Evolutionary conservation across 345 rosid species (phyloP), one percentile per base, ranked within the genome.

Genomic region (Barbarea vulgaris): DNA sequence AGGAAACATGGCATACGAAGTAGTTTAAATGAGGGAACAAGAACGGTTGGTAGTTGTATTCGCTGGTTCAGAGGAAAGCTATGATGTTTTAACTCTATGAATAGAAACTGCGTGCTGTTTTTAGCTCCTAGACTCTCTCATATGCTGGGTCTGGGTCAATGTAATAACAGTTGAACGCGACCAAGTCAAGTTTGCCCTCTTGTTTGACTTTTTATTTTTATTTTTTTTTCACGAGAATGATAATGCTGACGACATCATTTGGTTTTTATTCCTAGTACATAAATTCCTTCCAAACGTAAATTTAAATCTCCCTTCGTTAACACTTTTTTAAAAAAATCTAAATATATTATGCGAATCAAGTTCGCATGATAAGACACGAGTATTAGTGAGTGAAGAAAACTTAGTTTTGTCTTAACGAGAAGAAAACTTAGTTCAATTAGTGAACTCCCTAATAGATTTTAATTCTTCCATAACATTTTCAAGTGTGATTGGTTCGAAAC

Each of bases 141-240:
- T n/a, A 56, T 30, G 12, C 51, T 4, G 21, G 21, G 44, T 58
- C 9, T 46, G 37, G 46, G 28, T 37, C 22, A 30, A 15, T 55
- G 69, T 54, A 41, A 64, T 18, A 59, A 75, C 37, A 28, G 74
- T 75, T 50, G 22, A 39, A 60, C 54, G 46, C 34, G 37, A 70
- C 65, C 58, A 77, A 55, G 71, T 69, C 74, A 63, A 70, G 52
- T 69, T 44, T 63, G 10, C 75, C 51, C 27, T 54, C 11, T 63
- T 19, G 27, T 54, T 70, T 57, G 71, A 69, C 33, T 47, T 41
- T 48, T 0, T 4, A 4, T 17, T 5, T 31, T 65, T 1, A 19
- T 13, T 6, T 13, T n/a, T n/a, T n/a, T n/a, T 7, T 25, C 12
- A 46, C 28, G 31, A 69, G 27, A 69, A 68, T 48, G 25, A 30